A percentile compares a stretch with the other conserved stretches of the same genome.
Evolutionary conservation across 768 basidiomycete species (phyloP).

Genomic region (Tephrocybe rancida): DNA sequence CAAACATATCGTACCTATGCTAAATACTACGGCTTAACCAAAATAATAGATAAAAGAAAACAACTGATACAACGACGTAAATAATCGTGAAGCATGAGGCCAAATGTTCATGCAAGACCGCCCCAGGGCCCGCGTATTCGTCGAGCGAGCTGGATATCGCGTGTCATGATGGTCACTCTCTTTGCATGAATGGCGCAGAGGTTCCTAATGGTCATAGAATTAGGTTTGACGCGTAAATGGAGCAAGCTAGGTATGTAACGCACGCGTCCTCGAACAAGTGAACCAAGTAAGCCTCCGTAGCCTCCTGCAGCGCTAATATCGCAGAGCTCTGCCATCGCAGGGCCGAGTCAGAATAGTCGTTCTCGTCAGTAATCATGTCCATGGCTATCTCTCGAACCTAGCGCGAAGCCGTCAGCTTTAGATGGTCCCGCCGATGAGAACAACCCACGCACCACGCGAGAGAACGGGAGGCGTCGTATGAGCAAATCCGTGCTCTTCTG

Average conservation of each 20-base stretch:
- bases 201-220: conserved; percentile 57
- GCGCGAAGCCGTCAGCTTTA: too few relatives aligned
- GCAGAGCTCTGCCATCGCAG: conserved; percentile 97
- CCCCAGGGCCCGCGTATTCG: conserved; percentile 93
- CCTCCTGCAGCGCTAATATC: conserved; percentile 92
- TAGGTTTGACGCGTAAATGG: conserved; percentile 5
- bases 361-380: conserved; percentile 84
- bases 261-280: conserved; percentile 99
- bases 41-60: conserved; percentile 12
- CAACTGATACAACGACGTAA: conserved; percentile 15
- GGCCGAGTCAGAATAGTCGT: conserved; percentile 55
- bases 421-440: too few relatives aligned
- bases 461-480: conserved; percentile 87
- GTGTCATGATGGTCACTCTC: conserved; percentile 96
- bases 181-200: conserved; percentile 97
- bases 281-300: conserved; percentile 92
- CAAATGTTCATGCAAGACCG: conserved; percentile 52
- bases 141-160: conserved; percentile 95
- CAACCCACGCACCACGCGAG: conserved; percentile 87
- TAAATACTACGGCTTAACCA: conserved; percentile 10
- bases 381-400: conserved; percentile 95
- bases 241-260: conserved; percentile 37
- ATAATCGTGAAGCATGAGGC: conserved; percentile 2
- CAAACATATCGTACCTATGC: conserved; percentile 10
- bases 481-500: conserved; percentile 92